Evolutionary conservation across 371 early-diverging fungal species (phyloP).

Genomic region (Batkoa obscura): DNA sequence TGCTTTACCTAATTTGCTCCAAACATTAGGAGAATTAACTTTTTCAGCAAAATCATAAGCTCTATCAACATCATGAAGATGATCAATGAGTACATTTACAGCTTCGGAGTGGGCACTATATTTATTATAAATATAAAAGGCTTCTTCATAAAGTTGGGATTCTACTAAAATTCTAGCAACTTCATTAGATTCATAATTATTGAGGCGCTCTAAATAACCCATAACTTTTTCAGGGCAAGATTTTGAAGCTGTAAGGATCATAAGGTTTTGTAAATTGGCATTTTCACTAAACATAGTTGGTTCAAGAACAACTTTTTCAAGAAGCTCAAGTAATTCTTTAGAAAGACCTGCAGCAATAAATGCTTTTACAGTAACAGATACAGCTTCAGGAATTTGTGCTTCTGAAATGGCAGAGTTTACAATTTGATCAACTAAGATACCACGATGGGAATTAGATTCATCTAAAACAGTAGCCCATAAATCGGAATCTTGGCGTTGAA

Average conservation of each 20-base stretch:
- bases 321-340: constrained; percentile 82
- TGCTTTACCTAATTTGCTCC: constrained; percentile 87
- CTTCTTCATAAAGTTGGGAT: constrained; percentile 81
- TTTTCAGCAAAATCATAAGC: constrained; percentile 89
- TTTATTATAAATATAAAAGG: constrained; percentile 86
- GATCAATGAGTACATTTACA: constrained; percentile 73
- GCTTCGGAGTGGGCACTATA: constrained; percentile 72
- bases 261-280: constrained; percentile 87
- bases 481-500: constrained; percentile 64
- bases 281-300: constrained; percentile 82
- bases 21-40: constrained; percentile 72
- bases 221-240: constrained; percentile 79
- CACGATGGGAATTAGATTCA: constrained; percentile 57
- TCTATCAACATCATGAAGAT: constrained; percentile 81
- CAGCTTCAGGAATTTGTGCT: constrained; percentile 90
- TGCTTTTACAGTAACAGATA: constrained; percentile 88
- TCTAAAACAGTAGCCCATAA: constrained; percentile 75
- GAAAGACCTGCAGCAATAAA: constrained; percentile 93
- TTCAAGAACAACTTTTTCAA: constrained; percentile 91
- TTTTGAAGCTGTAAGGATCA: constrained; percentile 94
- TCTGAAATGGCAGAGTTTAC: constrained; percentile 79
- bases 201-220: constrained; percentile 80
- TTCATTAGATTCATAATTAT: constrained; percentile 88
- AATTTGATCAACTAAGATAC: constrained; percentile 83
- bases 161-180: constrained; percentile 87